Evolutionary conservation across 129 eudicot species (phyloP).

Genomic region (Solidago caesia): DNA sequence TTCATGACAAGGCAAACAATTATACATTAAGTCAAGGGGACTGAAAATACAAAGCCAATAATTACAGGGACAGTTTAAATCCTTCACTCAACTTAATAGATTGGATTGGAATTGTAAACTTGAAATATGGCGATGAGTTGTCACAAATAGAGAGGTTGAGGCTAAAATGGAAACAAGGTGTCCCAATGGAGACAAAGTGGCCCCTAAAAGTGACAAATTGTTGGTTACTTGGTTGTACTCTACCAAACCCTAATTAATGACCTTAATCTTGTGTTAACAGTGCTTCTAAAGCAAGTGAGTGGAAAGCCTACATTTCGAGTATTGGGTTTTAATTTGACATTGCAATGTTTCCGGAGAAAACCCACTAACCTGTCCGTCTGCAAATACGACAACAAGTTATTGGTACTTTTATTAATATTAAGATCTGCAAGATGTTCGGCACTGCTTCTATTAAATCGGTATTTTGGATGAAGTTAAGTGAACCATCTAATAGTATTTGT

Average conservation of each 20-base stretch:
- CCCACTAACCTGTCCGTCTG: no score
- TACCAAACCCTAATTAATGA: conserved; percentile 12
- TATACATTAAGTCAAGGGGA: neutral
- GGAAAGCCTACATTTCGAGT: no score
- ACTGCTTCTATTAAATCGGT: no score
- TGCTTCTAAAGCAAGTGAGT: no score
- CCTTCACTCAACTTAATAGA: neutral
- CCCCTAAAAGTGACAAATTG: conserved; percentile 28
- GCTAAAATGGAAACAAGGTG: conserved; percentile 33
- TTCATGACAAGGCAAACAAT: neutral
- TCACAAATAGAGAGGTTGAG: conserved; percentile 30
- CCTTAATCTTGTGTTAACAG: neutral
- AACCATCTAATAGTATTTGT: no score
- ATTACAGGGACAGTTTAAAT: neutral
- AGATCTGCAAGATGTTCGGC: no score
- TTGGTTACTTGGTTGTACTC: conserved; percentile 17
- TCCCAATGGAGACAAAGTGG: conserved; percentile 27
- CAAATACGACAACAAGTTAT: no score
- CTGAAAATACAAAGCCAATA: neutral
- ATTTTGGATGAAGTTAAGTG: no score
- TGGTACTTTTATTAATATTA: no score
- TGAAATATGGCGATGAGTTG: conserved; percentile 17
- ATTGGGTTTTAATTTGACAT: no score
- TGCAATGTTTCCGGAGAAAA: no score
- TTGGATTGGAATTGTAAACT: neutral